Evolutionary conservation across 495 filamentous ascomycete genomes (phyloP).

Genomic region (Daldinia grandis): DNA sequence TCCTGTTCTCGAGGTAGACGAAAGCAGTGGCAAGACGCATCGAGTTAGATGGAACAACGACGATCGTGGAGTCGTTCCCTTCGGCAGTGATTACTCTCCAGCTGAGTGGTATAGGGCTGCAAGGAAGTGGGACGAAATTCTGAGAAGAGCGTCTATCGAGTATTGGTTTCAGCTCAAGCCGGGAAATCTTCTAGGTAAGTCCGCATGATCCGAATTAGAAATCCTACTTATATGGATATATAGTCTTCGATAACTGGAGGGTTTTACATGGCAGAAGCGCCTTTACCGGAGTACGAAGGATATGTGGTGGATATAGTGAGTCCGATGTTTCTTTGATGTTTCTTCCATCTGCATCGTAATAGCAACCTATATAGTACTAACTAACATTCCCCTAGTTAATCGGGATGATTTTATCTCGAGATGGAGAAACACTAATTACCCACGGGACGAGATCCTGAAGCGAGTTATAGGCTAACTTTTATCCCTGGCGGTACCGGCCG

Average conservation of each 20-base stretch:
- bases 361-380: slow-evolving; percentile 23
- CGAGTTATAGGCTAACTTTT: slow-evolving; percentile 47
- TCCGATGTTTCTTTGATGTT: slow-evolving; percentile 27
- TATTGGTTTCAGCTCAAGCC: slow-evolving; percentile 82
- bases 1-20: slow-evolving; percentile 70
- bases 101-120: slow-evolving; percentile 82
- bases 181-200: slow-evolving; percentile 77
- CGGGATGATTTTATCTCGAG: slow-evolving; percentile 86
- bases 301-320: slow-evolving; percentile 90
- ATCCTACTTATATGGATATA: slow-evolving; percentile 13
- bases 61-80: slow-evolving; percentile 73
- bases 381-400: slow-evolving; percentile 66
- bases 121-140: slow-evolving; percentile 67
- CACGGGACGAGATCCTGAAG: slow-evolving; percentile 58
- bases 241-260: slow-evolving; percentile 96
- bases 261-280: slow-evolving; percentile 84
- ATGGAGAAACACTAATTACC: slow-evolving; percentile 74
- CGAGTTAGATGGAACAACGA: slow-evolving; percentile 93
- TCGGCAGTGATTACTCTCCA: slow-evolving; percentile 38
- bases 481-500: slow-evolving; percentile 25
- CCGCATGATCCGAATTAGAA: not conserved
- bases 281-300: slow-evolving; percentile 83
- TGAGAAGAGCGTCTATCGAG: slow-evolving; percentile 62
- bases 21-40: slow-evolving; percentile 58
- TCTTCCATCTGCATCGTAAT: not conserved